A percentile compares a stretch with the other conserved stretches of the same genome.
Conservation (phyloP, 805 yeast genomes). For the Candida fluviatilis region DNA sequence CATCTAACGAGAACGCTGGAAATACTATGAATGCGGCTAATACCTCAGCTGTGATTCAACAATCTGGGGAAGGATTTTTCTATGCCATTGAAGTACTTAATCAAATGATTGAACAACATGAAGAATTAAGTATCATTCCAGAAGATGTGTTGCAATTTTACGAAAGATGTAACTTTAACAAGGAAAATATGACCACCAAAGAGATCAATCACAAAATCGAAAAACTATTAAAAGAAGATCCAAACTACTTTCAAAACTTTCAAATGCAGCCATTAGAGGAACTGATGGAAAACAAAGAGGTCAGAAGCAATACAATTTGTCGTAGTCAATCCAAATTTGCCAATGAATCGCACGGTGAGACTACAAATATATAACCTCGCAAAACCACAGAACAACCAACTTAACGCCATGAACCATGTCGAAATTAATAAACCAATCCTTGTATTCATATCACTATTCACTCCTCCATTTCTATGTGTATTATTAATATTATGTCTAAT, state of each 20-base stretch:
- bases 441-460: background rate
- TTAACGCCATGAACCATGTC: too few relatives aligned
- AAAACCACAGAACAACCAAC: background rate
- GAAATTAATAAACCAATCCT: too few relatives aligned
- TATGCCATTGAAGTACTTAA: slow-evolving; percentile 89
- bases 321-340: slow-evolving; percentile 26
- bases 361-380: slow-evolving; percentile 9
- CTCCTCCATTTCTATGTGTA: background rate
- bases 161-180: slow-evolving; percentile 39
- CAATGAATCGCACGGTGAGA: slow-evolving; percentile 28
- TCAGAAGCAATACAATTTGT: slow-evolving; percentile 25
- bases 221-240: slow-evolving; percentile 28
- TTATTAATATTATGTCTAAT: background rate
- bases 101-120: slow-evolving; percentile 75
- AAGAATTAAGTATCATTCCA: slow-evolving; percentile 76
- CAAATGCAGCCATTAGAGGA: slow-evolving; percentile 14
- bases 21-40: slow-evolving; percentile 7
- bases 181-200: slow-evolving; percentile 24
- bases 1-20: slow-evolving; percentile 10
- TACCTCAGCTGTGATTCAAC: slow-evolving; percentile 13
- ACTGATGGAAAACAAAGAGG: slow-evolving; percentile 18
- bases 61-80: slow-evolving; percentile 68
- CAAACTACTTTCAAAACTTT: slow-evolving; percentile 22
- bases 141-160: slow-evolving; percentile 51
- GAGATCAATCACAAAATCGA: slow-evolving; percentile 32